Evolutionary conservation across 805 yeast species (phyloP).

Genomic region (Schizosaccharomyces osmophilus): DNA sequence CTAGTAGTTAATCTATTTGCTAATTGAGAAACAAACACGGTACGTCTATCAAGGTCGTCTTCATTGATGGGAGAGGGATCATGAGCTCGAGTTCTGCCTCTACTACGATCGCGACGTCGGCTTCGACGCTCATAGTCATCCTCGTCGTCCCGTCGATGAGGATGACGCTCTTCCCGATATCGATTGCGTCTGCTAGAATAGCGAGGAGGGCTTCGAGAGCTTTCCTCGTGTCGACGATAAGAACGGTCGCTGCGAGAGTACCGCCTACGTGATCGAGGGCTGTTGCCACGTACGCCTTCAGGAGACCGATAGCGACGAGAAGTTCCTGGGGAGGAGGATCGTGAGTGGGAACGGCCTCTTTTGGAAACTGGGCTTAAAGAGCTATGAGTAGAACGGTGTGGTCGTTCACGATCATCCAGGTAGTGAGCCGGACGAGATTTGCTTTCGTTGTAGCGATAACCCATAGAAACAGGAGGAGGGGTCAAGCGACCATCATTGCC

Average conservation of each 20-base stretch:
- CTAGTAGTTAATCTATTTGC: slow-evolving; percentile 13
- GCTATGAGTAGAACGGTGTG: too few species aligned
- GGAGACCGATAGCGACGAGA: background rate
- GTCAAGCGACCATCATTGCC: background rate
- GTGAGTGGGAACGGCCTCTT: background rate
- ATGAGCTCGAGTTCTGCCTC: slow-evolving; percentile 4
- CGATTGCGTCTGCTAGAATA: slow-evolving; percentile 5
- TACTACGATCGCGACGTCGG: slow-evolving; percentile 5
- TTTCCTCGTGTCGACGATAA: background rate
- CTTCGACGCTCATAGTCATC: slow-evolving; percentile 1
- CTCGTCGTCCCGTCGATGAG: background rate
- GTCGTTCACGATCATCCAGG: too few species aligned
- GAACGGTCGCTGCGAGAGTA: background rate
- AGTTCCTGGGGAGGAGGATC: background rate
- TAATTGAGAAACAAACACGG: slow-evolving; percentile 16
- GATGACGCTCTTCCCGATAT: slow-evolving; percentile 2
- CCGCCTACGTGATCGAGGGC: background rate
- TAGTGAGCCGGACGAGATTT: background rate
- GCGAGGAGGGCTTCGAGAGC: background rate
- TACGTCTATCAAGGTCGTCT: slow-evolving; percentile 14
- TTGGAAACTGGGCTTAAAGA: background rate
- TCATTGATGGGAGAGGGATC: slow-evolving; percentile 9
- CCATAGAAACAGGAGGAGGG: background rate
- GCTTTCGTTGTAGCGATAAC: background rate
- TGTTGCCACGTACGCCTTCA: background rate